These are phyloP conservation scores for Chaetomium tenue DNA, from an alignment of 495 filamentous ascomycete genomes.

Conservation along the genomic window DNA sequence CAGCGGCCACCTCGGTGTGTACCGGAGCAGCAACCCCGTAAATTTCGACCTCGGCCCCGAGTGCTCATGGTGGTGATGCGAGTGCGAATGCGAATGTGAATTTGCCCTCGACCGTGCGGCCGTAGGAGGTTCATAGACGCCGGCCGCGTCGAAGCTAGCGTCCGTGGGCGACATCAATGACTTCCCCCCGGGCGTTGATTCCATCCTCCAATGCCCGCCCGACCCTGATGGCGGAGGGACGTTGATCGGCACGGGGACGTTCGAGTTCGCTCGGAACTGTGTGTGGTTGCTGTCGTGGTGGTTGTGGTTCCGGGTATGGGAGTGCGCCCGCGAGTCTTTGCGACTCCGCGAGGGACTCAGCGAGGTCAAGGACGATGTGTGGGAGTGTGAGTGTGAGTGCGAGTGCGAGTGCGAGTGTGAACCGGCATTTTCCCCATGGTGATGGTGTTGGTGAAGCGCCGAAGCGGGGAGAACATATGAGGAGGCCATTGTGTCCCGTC, in stretches of 20 bases:
- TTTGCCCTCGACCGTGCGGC: conserved; percentile 24
- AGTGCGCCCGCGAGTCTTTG: conserved; percentile 25
- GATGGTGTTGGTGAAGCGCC: conserved; percentile 46
- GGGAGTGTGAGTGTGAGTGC: conserved; percentile 32
- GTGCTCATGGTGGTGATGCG: conserved; percentile 28
- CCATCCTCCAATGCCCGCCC: conserved; percentile 33
- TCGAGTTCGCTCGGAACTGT: conserved; percentile 38
- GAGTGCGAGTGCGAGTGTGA: conserved; percentile 18
- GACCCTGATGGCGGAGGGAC: conserved; percentile 35
- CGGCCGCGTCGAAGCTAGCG: conserved; percentile 29
- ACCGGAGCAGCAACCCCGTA: conserved; percentile 63
- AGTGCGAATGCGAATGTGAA: conserved; percentile 30
- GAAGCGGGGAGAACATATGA: conserved; percentile 53
- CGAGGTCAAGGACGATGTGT: conserved; percentile 34
- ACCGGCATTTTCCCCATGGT: conserved; percentile 33
- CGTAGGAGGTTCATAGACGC: conserved; percentile 32
- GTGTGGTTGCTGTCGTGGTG: conserved; percentile 31
- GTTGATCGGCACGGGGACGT: conserved; percentile 36
- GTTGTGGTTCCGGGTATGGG: conserved; percentile 34
- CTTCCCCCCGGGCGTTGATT: conserved; percentile 36
- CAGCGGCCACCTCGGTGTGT: conserved; percentile 67
- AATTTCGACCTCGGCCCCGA: conserved; percentile 52
- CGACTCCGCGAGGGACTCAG: conserved; percentile 28
- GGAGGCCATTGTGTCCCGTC: conserved; percentile 42
- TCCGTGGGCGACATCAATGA: conserved; percentile 33